Conservation (phyloP, 257 asterid genomes). For the Voacanga thouarsii region DNA sequence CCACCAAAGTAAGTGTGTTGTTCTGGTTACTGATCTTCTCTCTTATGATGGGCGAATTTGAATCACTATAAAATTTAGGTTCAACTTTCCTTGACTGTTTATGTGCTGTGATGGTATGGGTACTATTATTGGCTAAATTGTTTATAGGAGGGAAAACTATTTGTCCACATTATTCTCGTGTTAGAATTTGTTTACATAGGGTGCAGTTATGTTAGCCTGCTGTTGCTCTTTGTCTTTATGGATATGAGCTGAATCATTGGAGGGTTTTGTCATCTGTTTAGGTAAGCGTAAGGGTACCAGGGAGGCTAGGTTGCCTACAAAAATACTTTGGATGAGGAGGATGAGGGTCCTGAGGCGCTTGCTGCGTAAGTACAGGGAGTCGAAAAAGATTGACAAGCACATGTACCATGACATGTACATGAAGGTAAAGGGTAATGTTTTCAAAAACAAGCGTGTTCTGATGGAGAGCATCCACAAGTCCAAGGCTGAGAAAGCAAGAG, state of each 20-base stretch:
- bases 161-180: background rate
- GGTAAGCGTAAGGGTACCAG: constrained; percentile 99
- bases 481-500: constrained; percentile 98
- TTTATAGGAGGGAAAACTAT: too few species aligned
- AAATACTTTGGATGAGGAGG: constrained; percentile 95
- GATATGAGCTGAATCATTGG: background rate
- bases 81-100: too few species aligned
- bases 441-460: constrained; percentile 91
- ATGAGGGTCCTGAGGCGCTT: constrained; percentile 87
- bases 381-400: constrained; percentile 92
- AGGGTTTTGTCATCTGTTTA: constrained; percentile 7
- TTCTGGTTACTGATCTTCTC: too few species aligned
- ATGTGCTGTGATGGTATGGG: background rate
- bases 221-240: background rate
- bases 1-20: background rate
- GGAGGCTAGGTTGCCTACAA: constrained; percentile 95
- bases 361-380: constrained; percentile 88
- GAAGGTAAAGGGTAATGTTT: constrained; percentile 97
- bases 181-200: background rate
- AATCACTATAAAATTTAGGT: background rate
- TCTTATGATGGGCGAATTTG: too few species aligned
- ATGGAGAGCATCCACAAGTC: constrained; percentile 96
- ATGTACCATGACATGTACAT: constrained; percentile 99
- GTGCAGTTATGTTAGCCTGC: background rate
- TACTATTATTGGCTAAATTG: background rate